Conservation (phyloP, 441 rosid species). For the Populus hybrid region DNA sequence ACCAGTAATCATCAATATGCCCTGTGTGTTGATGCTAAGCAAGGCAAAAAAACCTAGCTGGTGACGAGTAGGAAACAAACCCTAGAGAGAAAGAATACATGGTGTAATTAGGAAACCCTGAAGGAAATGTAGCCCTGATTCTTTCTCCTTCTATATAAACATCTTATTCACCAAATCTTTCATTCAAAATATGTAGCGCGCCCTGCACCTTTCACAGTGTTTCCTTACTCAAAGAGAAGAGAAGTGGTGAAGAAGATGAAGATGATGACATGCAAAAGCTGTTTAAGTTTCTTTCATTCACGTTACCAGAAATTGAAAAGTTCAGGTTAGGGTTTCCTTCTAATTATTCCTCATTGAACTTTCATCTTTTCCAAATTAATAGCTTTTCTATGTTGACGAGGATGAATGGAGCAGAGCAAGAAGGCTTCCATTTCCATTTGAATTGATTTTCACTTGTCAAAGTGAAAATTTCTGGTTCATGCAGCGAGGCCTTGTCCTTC, state of each 20-base stretch:
- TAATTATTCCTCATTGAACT: too few relatives aligned
- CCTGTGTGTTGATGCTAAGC: neutral
- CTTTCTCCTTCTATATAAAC: too few relatives aligned
- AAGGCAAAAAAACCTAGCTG: neutral
- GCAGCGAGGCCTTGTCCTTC: neutral
- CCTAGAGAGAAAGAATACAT: too few relatives aligned
- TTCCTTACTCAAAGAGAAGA: neutral
- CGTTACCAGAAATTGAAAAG: neutral
- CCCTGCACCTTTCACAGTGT: neutral
- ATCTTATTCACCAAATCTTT: too few relatives aligned
- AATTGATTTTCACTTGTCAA: neutral
- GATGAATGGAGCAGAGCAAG: too few relatives aligned
- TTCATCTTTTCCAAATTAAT: too few relatives aligned
- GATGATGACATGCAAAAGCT: neutral
- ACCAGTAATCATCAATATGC: neutral
- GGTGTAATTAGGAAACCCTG: too few relatives aligned
- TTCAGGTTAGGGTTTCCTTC: neutral
- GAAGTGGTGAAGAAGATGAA: too few relatives aligned
- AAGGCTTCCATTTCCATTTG: too few relatives aligned
- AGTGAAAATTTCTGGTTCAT: neutral
- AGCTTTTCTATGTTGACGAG: too few relatives aligned
- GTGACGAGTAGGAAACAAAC: neutral
- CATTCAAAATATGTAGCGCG: too few relatives aligned
- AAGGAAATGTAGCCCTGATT: too few relatives aligned
- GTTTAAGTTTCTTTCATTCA: neutral